These are phyloP conservation scores for Aureobasidium vineae DNA, from an alignment of 2,329 filamentous ascomycete genomes.

Conservation along the genomic window DNA sequence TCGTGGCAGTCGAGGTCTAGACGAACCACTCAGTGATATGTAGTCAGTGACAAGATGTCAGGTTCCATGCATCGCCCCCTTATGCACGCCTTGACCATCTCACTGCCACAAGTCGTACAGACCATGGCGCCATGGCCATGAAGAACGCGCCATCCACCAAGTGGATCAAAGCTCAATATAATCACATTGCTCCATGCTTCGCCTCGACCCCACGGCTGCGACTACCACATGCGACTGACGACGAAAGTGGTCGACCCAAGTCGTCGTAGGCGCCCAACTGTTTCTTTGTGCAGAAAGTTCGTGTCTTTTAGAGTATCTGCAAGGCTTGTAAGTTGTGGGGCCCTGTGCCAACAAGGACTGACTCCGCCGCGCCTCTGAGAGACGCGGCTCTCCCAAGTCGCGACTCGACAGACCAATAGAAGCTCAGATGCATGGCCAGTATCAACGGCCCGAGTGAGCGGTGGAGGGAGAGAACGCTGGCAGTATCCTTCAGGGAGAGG, in stretches of 20 bases:
- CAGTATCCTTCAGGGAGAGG: conserved; percentile 10
- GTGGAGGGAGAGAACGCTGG: neutral
- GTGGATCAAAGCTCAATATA: conserved; percentile 1
- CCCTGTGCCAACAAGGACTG: neutral
- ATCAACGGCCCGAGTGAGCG: conserved; percentile 10
- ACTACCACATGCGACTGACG: neutral
- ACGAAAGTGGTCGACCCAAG: neutral
- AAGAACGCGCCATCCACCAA: conserved; percentile 13
- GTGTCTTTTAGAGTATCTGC: conserved; percentile 22
- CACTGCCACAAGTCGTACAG: conserved; percentile 20
- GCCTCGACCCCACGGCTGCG: neutral
- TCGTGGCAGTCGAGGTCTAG: neutral
- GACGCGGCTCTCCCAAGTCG: conserved; percentile 8
- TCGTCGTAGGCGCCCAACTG: neutral
- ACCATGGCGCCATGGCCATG: conserved; percentile 14
- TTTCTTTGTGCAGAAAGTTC: neutral
- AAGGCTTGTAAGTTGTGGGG: no score
- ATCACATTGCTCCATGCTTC: conserved; percentile 1
- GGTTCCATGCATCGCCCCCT: neutral
- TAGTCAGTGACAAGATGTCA: neutral
- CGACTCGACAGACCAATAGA: conserved; percentile 4
- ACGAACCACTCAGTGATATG: neutral
- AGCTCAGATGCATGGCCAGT: conserved; percentile 11
- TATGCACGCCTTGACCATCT: conserved; percentile 11
- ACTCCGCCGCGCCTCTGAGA: neutral